Evolutionary conservation across 768 basidiomycete genomes (phyloP).

Genomic region (Leccinellum albellum): DNA sequence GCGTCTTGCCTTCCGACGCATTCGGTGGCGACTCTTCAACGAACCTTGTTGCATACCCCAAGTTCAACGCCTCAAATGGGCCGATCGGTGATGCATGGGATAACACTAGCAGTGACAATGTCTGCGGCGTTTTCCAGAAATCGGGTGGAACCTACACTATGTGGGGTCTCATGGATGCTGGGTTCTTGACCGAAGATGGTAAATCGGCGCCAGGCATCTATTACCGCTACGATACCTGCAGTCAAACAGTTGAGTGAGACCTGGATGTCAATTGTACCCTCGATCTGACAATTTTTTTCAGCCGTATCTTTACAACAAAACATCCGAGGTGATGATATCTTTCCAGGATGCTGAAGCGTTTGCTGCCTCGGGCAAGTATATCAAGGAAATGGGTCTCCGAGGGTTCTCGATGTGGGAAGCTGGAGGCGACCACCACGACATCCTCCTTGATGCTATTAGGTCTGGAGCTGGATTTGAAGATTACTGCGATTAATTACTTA

Average conservation of each 20-base stretch:
- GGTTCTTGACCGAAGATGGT: conserved; percentile 42
- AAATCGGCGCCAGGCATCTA: conserved; percentile 42
- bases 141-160: conserved; percentile 56
- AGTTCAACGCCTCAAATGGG: conserved; percentile 42
- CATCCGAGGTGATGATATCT: conserved; percentile 55
- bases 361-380: conserved; percentile 56
- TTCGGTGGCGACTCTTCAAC: conserved; percentile 32
- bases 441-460: conserved; percentile 56
- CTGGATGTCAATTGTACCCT: neutral
- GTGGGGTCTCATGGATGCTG: conserved; percentile 55
- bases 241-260: conserved; percentile 57
- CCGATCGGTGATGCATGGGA: conserved; percentile 60
- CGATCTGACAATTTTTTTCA: conserved; percentile 25
- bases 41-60: conserved; percentile 44
- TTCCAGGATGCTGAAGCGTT: conserved; percentile 64
- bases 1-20: conserved; percentile 37
- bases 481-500: neutral
- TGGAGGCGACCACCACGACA: conserved; percentile 59
- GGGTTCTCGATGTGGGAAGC: conserved; percentile 76
- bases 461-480: neutral
- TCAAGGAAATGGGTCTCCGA: conserved; percentile 47
- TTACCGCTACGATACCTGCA: conserved; percentile 62
- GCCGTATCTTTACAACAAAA: conserved; percentile 64
- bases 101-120: conserved; percentile 41
- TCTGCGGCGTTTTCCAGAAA: conserved; percentile 47